Evolutionary conservation across 371 early-diverging fungal genomes (phyloP), one percentile per base, ranked within the genome.

Genomic region (Lichtheimia ramosa): DNA sequence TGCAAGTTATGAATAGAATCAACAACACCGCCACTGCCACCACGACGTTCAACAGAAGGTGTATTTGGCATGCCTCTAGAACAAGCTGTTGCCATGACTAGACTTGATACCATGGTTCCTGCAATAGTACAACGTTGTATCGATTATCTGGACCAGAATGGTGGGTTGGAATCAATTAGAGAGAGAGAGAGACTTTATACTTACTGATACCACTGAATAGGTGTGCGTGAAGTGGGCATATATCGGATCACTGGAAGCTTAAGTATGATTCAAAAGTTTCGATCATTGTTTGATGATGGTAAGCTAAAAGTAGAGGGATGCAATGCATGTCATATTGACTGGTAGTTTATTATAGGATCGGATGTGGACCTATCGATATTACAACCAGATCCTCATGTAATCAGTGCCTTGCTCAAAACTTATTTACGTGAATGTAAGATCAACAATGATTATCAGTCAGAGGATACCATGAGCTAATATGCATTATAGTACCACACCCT

Each of bases 331-430:
- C 34, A 34, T 10, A 54, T 14, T 16, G 10, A 18, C 56, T n/a
- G 16, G 16, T 27, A 1, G 25, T 24, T 15, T 41, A 15, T 46
- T 49, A n/a, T 13, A 52, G 41, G 42, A 12, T 15, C 34, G 23
- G 48, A 51, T 49, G 39, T 39, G 12, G 49, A 48, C 43, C 41
- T 55, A 41, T 15, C 16, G 14, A 41, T 39, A 25, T 12, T 63
- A 2, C 66, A 65, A 15, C 75, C 87, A 42, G 93, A 93, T 60
- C 86, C 90, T 1, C 92, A 94, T 63, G 91, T 85, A 15, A 88
- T 93, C 14, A 85, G 91, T n/a, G 85, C 92, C 2, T 68, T 94
- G 20, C 74, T 94, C n/a, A 94, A 93, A 62, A 83, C 89, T 62
- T 94, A 86, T 63, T 65, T 94, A 21, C 77, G 94, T 43, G 92